Conservation (phyloP, 1,139 yeast genomes). For the Magnusiomyces sp. region DNA sequence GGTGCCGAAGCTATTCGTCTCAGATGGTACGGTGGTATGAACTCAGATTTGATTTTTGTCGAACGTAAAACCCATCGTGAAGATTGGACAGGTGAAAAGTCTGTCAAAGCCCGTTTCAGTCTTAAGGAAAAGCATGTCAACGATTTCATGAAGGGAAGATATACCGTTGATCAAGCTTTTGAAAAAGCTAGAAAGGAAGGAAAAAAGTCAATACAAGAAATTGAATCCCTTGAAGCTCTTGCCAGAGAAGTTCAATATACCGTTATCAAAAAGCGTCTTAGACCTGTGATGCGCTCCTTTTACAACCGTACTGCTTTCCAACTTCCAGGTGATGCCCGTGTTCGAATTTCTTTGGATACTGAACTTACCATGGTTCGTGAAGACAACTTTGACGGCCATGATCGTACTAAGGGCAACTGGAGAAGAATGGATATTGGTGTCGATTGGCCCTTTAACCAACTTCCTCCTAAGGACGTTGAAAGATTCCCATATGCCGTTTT, state of each 20-base stretch:
- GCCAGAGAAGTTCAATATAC: slow-evolving; percentile 92
- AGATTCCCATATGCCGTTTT: slow-evolving; percentile 95
- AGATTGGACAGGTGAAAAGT: slow-evolving; percentile 99
- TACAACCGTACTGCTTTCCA: slow-evolving; percentile 98
- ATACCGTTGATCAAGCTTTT: slow-evolving; percentile 81
- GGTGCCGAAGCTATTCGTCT: slow-evolving; percentile 98
- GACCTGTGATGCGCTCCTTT: slow-evolving; percentile 94
- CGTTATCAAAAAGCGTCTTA: slow-evolving; percentile 67
- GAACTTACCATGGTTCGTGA: slow-evolving; percentile 94
- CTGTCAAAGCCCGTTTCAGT: slow-evolving; percentile 92
- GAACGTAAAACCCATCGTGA: slow-evolving; percentile 98
- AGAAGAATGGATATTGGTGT: slow-evolving; percentile 97
- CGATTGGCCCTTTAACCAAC: slow-evolving; percentile 85
- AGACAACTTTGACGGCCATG: slow-evolving; percentile 88
- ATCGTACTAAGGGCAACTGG: slow-evolving; percentile 91
- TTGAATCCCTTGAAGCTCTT: slow-evolving; percentile 82
- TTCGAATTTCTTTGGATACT: slow-evolving; percentile 93
- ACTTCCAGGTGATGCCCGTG: slow-evolving; percentile 97
- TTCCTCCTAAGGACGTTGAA: slow-evolving; percentile 76
- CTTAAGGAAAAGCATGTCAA: slow-evolving; percentile 87
- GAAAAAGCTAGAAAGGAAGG: slow-evolving; percentile 91
- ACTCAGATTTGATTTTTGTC: slow-evolving; percentile 81
- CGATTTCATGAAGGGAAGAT: slow-evolving; percentile 70
- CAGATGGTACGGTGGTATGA: slow-evolving; percentile 99
- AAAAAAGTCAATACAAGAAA: slow-evolving; percentile 76